Conservation (phyloP, 73 alveolate species). For the Paramecium primaurelia region DNA sequence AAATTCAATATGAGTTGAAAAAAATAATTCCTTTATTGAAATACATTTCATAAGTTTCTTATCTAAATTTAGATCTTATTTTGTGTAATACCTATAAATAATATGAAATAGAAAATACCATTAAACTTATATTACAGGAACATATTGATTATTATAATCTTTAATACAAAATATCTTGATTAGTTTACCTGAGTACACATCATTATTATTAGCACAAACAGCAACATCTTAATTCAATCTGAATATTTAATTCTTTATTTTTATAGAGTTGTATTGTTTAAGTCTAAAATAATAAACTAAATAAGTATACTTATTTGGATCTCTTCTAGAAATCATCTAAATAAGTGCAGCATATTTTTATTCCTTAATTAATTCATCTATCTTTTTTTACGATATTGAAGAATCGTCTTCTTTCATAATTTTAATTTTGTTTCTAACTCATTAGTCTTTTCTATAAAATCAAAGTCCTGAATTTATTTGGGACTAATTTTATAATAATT, state of each 20-base stretch:
- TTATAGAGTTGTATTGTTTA: background rate
- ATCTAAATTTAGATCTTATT: constrained; percentile 75
- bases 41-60: constrained; percentile 69
- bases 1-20: constrained; percentile 81
- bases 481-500: background rate
- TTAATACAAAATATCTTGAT: background rate
- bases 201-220: constrained; percentile 19
- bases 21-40: constrained; percentile 87
- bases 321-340: background rate
- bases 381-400: background rate
- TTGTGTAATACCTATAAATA: constrained; percentile 67
- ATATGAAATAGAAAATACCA: constrained; percentile 65
- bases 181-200: constrained; percentile 34
- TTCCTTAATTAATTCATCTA: background rate
- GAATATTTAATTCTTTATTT: background rate
- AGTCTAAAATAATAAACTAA: background rate
- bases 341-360: background rate
- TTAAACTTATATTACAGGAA: constrained; percentile 80
- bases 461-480: background rate
- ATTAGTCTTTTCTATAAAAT: background rate
- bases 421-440: background rate
- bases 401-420: background rate
- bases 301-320: background rate
- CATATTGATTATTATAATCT: background rate
- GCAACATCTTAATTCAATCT: constrained; percentile 24